These are phyloP conservation scores for Aspergillus clavatus DNA, from an alignment of 2,329 filamentous ascomycete species.

Conservation along the genomic window DNA sequence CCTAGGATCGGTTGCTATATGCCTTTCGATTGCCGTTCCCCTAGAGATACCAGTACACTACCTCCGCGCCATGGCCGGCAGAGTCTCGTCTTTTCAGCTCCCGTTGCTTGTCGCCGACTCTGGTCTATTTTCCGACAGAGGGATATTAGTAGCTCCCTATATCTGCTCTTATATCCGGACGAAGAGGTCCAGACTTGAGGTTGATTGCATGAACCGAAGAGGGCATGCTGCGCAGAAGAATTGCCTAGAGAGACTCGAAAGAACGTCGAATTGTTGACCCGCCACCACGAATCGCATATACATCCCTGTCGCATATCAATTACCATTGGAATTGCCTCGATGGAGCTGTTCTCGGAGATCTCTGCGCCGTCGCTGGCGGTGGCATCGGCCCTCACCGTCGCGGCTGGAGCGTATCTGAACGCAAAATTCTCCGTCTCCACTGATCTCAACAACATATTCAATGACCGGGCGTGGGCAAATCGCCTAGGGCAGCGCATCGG, in stretches of 20 bases:
- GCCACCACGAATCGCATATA: too few species aligned
- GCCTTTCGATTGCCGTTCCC: conserved; percentile 3
- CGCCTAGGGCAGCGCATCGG: conserved; percentile 34
- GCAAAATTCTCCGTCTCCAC: conserved; percentile 40
- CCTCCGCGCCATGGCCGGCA: conserved; percentile 19
- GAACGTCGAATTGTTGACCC: too few species aligned
- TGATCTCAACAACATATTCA: conserved; percentile 34
- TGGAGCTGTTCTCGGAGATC: conserved; percentile 29
- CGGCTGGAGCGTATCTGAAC: conserved; percentile 41
- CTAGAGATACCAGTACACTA: too few species aligned
- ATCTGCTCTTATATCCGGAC: conserved; percentile 4
- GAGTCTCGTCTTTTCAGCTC: conserved; percentile 16
- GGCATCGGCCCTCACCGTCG: conserved; percentile 32
- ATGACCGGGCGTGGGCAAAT: conserved; percentile 31
- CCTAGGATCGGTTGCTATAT: conserved; percentile 1
- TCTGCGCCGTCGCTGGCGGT: conserved; percentile 27
- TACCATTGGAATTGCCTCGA: conserved; percentile 9
- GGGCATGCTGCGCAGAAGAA: too few species aligned
- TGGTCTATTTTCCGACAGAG: background rate
- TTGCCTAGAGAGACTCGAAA: too few species aligned
- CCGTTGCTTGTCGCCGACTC: conserved; percentile 21
- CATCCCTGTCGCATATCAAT: too few species aligned
- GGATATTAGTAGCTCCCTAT: conserved; percentile 4
- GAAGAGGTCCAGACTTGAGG: too few species aligned
- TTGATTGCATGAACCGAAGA: too few species aligned